These are phyloP conservation scores for Sherardia arvensis DNA, from an alignment of 257 asterid genomes.

Conservation along the genomic window DNA sequence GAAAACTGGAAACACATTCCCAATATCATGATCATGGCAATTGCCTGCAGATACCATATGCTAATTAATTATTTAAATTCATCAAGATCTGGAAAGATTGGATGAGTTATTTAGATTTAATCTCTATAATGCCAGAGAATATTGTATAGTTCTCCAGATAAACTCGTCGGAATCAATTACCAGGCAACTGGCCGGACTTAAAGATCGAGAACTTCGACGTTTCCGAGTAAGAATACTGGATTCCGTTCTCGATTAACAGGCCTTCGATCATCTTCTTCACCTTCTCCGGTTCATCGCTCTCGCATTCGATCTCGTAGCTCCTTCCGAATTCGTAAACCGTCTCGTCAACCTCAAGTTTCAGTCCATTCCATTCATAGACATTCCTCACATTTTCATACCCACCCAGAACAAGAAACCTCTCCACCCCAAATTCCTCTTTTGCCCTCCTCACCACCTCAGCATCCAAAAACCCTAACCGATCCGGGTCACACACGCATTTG, in stretches of 20 bases:
- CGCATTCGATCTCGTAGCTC: constrained; percentile 76
- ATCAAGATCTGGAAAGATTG: too few relatives aligned
- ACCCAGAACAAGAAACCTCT: constrained; percentile 59
- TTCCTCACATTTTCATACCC: constrained; percentile 66
- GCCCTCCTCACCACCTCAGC: constrained; percentile 71
- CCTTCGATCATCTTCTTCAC: constrained; percentile 50
- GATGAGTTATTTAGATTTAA: too few relatives aligned
- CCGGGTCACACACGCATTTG: constrained; percentile 48
- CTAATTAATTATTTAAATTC: too few relatives aligned
- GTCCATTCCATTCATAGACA: constrained; percentile 74
- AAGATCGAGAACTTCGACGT: too few relatives aligned
- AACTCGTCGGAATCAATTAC: too few relatives aligned
- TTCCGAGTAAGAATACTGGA: constrained; percentile 44
- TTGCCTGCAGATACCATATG: too few relatives aligned
- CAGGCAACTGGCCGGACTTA: too few relatives aligned
- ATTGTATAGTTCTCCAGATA: too few relatives aligned
- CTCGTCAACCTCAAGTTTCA: constrained; percentile 74
- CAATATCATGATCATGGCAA: too few relatives aligned
- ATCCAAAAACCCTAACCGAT: constrained; percentile 21
- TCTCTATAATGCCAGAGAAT: too few relatives aligned
- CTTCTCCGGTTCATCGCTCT: constrained; percentile 64
- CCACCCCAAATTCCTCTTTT: constrained; percentile 54
- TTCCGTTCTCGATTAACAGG: constrained; percentile 45
- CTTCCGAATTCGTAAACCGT: constrained; percentile 60
- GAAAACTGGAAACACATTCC: too few relatives aligned